These are phyloP conservation scores for Pichia phayaonensis DNA, from an alignment of 805 yeast species.

Conservation along the genomic window DNA sequence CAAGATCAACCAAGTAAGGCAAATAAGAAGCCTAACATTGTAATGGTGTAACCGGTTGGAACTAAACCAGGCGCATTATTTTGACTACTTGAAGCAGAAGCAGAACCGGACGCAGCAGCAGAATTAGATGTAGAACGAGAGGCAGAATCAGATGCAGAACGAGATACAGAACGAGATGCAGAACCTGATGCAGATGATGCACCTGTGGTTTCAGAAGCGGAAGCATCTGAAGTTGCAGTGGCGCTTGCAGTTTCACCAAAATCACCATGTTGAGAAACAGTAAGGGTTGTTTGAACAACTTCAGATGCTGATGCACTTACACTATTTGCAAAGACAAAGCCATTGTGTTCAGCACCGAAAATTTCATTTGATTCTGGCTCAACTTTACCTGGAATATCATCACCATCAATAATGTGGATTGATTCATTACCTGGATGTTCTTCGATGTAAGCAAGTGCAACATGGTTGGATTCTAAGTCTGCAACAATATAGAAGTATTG, in stretches of 20 bases:
- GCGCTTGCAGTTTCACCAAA: not conserved
- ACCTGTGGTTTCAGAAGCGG: not conserved
- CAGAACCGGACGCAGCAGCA: not conserved
- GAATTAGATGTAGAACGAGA: not conserved
- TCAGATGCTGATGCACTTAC: not conserved
- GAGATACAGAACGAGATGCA: not conserved
- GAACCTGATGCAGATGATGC: not conserved
- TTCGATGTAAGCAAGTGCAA: slow-evolving; percentile 40
- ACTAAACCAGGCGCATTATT: not conserved
- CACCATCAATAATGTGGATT: slow-evolving; percentile 33
- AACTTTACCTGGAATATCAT: not conserved
- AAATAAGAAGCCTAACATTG: not conserved
- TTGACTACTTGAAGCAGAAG: not conserved
- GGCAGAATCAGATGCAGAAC: not conserved
- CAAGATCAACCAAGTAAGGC: not conserved
- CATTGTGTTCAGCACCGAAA: not conserved
- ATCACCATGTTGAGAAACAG: not conserved
- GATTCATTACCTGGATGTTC: slow-evolving; percentile 25
- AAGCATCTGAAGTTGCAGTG: not conserved
- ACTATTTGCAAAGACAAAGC: not conserved
- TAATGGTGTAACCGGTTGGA: not conserved
- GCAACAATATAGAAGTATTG: slow-evolving; percentile 41
- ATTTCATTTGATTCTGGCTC: not conserved
- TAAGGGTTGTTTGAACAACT: not conserved
- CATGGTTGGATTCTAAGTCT: slow-evolving; percentile 36